Evolutionary conservation across 768 basidiomycete genomes (phyloP).

Genomic region (Boletus coccyginus): DNA sequence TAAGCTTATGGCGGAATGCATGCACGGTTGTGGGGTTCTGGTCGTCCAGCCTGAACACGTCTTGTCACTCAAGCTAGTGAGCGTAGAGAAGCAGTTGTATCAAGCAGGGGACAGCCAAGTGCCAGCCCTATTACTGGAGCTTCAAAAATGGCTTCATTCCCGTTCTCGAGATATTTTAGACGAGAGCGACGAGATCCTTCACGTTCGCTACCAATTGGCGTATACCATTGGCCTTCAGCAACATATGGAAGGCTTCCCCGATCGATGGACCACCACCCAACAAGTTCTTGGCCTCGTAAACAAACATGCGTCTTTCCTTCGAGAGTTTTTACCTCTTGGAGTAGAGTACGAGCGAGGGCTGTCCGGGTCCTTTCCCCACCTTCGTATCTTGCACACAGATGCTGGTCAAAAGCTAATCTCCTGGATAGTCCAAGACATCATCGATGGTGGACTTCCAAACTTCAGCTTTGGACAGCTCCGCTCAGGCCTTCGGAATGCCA

Average conservation of each 20-base stretch:
- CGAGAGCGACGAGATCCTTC: slow-evolving; percentile 33
- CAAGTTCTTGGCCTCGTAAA: slow-evolving; percentile 29
- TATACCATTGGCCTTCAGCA: slow-evolving; percentile 35
- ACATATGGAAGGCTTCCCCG: slow-evolving; percentile 28
- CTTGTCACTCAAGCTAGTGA: slow-evolving; percentile 49
- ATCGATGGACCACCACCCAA: slow-evolving; percentile 35
- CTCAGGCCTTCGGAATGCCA: background rate
- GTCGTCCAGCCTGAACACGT: slow-evolving; percentile 54
- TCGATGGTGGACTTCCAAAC: slow-evolving; percentile 13
- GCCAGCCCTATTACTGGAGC: slow-evolving; percentile 22
- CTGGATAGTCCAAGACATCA: slow-evolving; percentile 13
- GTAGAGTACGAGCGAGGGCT: slow-evolving; percentile 18
- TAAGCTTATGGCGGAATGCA: slow-evolving; percentile 39
- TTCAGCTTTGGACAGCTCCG: slow-evolving; percentile 14
- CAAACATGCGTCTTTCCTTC: slow-evolving; percentile 13
- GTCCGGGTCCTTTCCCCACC: slow-evolving; percentile 20
- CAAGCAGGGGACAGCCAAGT: background rate
- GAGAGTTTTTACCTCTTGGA: background rate
- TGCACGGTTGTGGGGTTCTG: slow-evolving; percentile 38
- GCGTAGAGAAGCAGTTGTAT: slow-evolving; percentile 35
- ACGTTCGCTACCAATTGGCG: slow-evolving; percentile 36
- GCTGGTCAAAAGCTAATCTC: slow-evolving; percentile 13
- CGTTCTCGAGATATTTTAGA: slow-evolving; percentile 29
- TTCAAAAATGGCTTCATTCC: slow-evolving; percentile 27
- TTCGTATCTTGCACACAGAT: slow-evolving; percentile 20